Evolutionary conservation across 2,329 filamentous ascomycete genomes (phyloP).

Genomic region (Cladosporium colombiae): DNA sequence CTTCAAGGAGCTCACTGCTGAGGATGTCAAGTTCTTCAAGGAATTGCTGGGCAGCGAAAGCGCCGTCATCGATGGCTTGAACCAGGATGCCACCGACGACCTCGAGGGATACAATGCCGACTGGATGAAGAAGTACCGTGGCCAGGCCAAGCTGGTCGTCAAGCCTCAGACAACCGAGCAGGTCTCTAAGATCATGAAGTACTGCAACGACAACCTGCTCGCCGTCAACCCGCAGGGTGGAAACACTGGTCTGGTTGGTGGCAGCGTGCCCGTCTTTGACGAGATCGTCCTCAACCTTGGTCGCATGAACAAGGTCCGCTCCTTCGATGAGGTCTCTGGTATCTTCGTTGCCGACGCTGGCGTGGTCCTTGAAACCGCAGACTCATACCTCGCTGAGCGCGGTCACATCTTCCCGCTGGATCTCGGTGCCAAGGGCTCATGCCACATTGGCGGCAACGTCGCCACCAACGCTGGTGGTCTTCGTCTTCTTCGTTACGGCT

Average conservation of each 20-base stretch:
- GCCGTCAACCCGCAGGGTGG: slow-evolving; percentile 96
- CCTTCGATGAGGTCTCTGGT: slow-evolving; percentile 90
- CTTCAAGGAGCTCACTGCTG: slow-evolving; percentile 70
- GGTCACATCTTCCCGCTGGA: slow-evolving; percentile 93
- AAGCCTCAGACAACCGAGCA: slow-evolving; percentile 83
- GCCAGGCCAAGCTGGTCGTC: slow-evolving; percentile 82
- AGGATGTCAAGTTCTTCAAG: slow-evolving; percentile 83
- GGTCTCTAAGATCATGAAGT: slow-evolving; percentile 85
- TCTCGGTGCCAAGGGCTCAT: slow-evolving; percentile 95
- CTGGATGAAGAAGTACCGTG: slow-evolving; percentile 99
- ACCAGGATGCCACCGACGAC: slow-evolving; percentile 71
- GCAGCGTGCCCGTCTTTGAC: slow-evolving; percentile 94
- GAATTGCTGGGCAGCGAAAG: slow-evolving; percentile 75
- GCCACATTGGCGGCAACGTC: slow-evolving; percentile 93
- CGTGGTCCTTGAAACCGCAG: slow-evolving; percentile 84
- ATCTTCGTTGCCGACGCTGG: slow-evolving; percentile 89
- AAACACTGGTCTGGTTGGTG: slow-evolving; percentile 93
- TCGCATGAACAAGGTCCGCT: slow-evolving; percentile 87
- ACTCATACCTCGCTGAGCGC: slow-evolving; percentile 79
- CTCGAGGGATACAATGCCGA: slow-evolving; percentile 92
- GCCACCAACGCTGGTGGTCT: slow-evolving; percentile 94
- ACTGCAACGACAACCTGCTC: slow-evolving; percentile 90
- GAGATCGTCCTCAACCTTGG: slow-evolving; percentile 92
- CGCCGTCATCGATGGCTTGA: slow-evolving; percentile 82
- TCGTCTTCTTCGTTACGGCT: slow-evolving; percentile 86